These are phyloP conservation scores for Diplodia mutila DNA, from an alignment of 2,329 filamentous ascomycete genomes.

Conservation along the genomic window DNA sequence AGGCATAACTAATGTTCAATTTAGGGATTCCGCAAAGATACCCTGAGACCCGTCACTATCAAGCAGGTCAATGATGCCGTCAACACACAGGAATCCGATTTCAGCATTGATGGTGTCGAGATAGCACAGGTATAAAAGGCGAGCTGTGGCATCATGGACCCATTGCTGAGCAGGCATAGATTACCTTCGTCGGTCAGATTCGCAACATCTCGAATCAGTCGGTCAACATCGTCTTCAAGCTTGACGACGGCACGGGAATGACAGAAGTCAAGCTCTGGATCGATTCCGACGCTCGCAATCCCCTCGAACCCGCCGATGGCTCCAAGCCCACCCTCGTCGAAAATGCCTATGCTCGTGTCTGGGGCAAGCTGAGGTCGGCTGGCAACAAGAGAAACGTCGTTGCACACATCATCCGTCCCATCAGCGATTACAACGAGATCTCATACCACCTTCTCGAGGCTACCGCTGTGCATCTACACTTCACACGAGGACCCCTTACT, in stretches of 20 bases:
- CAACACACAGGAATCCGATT: slow-evolving; percentile 73
- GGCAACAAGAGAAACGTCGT: slow-evolving; percentile 81
- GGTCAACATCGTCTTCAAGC: slow-evolving; percentile 87
- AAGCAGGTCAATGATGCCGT: slow-evolving; percentile 89
- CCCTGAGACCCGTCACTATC: slow-evolving; percentile 89
- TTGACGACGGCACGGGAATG: slow-evolving; percentile 92
- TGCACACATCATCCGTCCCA: slow-evolving; percentile 77
- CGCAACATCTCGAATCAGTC: slow-evolving; percentile 82
- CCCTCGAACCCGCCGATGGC: slow-evolving; percentile 50
- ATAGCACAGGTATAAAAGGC: slow-evolving; percentile 60
- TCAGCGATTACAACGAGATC: slow-evolving; percentile 89
- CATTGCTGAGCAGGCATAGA: slow-evolving; percentile 50
- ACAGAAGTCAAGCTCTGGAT: slow-evolving; percentile 92
- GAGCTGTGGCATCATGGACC: not conserved
- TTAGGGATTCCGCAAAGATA: slow-evolving; percentile 74
- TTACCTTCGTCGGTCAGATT: slow-evolving; percentile 89
- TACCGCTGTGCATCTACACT: slow-evolving; percentile 83
- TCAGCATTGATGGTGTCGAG: slow-evolving; percentile 78
- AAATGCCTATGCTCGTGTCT: slow-evolving; percentile 83
- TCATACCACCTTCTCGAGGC: slow-evolving; percentile 91
- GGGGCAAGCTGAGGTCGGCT: slow-evolving; percentile 81
- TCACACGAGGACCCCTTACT: slow-evolving; percentile 68
- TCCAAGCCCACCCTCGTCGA: slow-evolving; percentile 64
- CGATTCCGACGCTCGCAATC: slow-evolving; percentile 61
- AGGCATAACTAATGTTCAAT: not conserved